Percentiles rank a stretch among this genome's conserved stretches.
Conservation (phyloP, 805 yeast genomes). For the Brettanomyces naardenensis region DNA sequence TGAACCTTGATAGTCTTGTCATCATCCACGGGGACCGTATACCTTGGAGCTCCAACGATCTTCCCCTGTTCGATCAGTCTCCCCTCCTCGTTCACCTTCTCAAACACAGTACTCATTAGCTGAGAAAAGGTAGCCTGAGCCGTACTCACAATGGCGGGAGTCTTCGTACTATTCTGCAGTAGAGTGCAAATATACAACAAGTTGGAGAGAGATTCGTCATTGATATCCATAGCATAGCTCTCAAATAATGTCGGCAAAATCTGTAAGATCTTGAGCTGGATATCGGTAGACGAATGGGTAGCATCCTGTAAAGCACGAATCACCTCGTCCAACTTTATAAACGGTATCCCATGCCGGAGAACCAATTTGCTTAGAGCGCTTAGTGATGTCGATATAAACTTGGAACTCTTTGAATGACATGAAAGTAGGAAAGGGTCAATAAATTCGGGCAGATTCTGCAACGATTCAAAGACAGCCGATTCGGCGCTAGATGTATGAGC, state of each 20-base stretch:
- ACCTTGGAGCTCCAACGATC: conserved; percentile 12
- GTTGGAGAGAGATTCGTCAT: conserved; percentile 48
- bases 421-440: conserved; percentile 65
- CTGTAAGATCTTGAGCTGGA: conserved; percentile 81
- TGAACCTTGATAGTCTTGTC: conserved; percentile 35
- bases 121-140: conserved; percentile 93
- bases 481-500: background rate
- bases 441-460: conserved; percentile 44
- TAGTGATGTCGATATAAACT: conserved; percentile 62
- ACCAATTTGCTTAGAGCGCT: conserved; percentile 63
- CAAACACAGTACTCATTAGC: conserved; percentile 69
- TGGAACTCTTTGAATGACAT: conserved; percentile 67
- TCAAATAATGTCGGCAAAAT: conserved; percentile 69
- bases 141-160: conserved; percentile 75
- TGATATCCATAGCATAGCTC: conserved; percentile 47
- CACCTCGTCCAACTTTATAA: conserved; percentile 42
- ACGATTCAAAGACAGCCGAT: conserved; percentile 4
- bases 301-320: conserved; percentile 67
- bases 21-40: conserved; percentile 39
- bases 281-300: conserved; percentile 67
- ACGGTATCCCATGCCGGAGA: conserved; percentile 45
- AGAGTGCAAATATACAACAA: conserved; percentile 63
- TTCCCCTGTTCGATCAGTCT: background rate
- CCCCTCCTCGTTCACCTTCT: conserved; percentile 43
- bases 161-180: conserved; percentile 60